Percentiles rank a stretch among this genome's conserved stretches.
Evolutionary conservation across 2,329 filamentous ascomycete species (phyloP).

Genomic region (Periconia digitata): DNA sequence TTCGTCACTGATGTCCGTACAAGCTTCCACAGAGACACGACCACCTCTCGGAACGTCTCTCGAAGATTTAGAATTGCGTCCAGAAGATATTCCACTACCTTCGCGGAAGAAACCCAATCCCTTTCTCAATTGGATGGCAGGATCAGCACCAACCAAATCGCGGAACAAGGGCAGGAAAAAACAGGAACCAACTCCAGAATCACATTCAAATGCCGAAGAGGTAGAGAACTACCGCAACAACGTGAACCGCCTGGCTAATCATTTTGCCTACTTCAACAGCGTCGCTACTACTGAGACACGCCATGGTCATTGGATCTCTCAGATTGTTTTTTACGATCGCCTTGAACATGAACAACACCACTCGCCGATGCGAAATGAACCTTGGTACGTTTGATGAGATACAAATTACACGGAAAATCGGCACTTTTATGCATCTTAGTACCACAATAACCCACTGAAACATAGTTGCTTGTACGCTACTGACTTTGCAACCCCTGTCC

Average conservation of each 20-base stretch:
- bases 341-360: not conserved
- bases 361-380: conserved; percentile 1
- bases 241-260: conserved; percentile 3
- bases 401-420: no score
- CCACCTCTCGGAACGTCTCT: conserved; percentile 3
- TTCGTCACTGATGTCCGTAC: not conserved
- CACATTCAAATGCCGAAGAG: not conserved
- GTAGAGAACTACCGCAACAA: conserved; percentile 4
- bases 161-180: not conserved
- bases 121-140: not conserved
- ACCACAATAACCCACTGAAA: no score
- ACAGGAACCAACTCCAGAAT: not conserved
- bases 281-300: conserved; percentile 1
- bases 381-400: no score
- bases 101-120: not conserved
- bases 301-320: conserved; percentile 7
- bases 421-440: no score
- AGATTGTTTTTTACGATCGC: conserved; percentile 9
- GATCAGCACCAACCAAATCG: not conserved
- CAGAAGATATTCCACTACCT: conserved; percentile 1
- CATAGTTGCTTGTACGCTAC: no score
- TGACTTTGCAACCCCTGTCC: no score
- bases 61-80: not conserved
- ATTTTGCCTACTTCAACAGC: conserved; percentile 5
- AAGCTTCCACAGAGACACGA: not conserved